A percentile compares a stretch with the other conserved stretches of the same genome.
phyloP scores from a whole-genome alignment of 106 monocot genomes.

The Allium sativum region DNA sequence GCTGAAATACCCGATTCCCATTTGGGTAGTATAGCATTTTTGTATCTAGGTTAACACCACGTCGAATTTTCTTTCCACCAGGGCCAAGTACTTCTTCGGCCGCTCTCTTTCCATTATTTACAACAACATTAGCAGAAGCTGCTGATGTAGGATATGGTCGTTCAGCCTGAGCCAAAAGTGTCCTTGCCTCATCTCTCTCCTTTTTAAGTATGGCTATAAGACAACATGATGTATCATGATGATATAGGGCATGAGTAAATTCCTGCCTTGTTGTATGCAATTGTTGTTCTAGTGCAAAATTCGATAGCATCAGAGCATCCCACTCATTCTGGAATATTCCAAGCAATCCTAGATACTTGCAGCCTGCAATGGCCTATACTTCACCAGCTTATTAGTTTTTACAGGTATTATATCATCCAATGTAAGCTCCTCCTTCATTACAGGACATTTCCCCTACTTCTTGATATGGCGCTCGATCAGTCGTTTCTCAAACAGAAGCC shows the following conservation, averaged over 20 bases:
- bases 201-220: constrained; percentile 91
- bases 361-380: constrained; percentile 86
- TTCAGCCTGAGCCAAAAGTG: constrained; percentile 73
- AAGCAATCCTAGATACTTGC: constrained; percentile 93
- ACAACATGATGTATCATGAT: constrained; percentile 97
- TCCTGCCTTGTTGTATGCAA: constrained; percentile 92
- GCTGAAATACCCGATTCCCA: too few relatives aligned
- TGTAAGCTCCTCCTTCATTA: constrained; percentile 77
- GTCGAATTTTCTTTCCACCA: constrained; percentile 84
- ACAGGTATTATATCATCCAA: constrained; percentile 61
- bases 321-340: constrained; percentile 99
- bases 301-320: constrained; percentile 97
- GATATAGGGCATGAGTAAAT: constrained; percentile 88
- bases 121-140: constrained; percentile 12
- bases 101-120: constrained; percentile 16
- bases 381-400: constrained; percentile 54
- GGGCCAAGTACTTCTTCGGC: constrained; percentile 72
- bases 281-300: constrained; percentile 88
- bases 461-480: constrained; percentile 26
- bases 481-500: constrained; percentile 17
- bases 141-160: constrained; percentile 52
- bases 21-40: too few relatives aligned
- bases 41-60: constrained; percentile 76
- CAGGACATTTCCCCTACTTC: constrained; percentile 89
- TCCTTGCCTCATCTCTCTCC: constrained; percentile 90